Conservation (phyloP, 345 rosid genomes). For the Murraya koenigii region DNA sequence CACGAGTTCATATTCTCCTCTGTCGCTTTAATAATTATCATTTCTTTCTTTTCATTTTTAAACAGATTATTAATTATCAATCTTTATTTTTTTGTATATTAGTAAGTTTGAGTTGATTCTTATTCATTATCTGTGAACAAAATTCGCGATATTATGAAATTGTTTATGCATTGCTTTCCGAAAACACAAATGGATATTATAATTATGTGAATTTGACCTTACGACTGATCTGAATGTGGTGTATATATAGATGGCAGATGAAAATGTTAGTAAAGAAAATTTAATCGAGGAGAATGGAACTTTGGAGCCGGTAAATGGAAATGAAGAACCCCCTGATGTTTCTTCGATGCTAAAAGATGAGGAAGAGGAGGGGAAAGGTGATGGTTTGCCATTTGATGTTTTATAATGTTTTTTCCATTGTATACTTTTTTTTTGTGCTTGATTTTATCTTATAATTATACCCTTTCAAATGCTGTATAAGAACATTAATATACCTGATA, state of each 20-base stretch:
- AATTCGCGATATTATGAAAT: background rate
- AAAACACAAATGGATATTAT: too few species aligned
- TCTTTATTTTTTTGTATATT: background rate
- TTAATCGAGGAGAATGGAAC: slow-evolving; percentile 30
- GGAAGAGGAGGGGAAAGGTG: slow-evolving; percentile 59
- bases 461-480: background rate
- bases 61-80: background rate
- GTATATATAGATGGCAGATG: slow-evolving; percentile 36
- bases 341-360: slow-evolving; percentile 28
- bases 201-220: background rate
- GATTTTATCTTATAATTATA: background rate
- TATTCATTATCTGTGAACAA: background rate
- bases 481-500: background rate
- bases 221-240: slow-evolving; percentile 11
- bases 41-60: background rate
- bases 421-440: background rate
- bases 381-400: background rate
- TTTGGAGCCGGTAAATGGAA: slow-evolving; percentile 31
- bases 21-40: background rate
- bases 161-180: background rate
- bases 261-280: slow-evolving; percentile 29
- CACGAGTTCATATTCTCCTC: too few species aligned
- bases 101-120: background rate
- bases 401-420: background rate
- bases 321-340: slow-evolving; percentile 32